phyloP scores from a whole-genome alignment of 2,329 filamentous ascomycete genomes.

The Trichoderma gracile region DNA sequence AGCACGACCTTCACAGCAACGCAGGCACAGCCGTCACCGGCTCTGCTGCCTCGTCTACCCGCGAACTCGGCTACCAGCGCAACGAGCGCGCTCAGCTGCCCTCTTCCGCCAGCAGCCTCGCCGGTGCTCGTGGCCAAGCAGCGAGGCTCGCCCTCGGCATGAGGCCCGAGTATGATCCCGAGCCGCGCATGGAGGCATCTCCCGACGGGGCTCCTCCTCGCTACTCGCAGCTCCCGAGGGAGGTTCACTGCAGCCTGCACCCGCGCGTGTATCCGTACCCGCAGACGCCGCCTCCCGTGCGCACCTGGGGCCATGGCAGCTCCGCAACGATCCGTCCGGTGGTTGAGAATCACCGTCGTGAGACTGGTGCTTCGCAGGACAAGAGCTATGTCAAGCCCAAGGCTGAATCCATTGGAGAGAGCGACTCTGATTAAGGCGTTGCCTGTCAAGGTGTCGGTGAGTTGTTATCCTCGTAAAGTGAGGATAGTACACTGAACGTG shows the following conservation, averaged over 20 bases:
- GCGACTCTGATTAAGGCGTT: neutral
- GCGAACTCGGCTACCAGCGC: neutral
- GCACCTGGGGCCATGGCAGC: conserved; percentile 8
- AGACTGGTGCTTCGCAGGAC: neutral
- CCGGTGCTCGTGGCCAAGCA: neutral
- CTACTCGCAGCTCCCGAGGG: neutral
- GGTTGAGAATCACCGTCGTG: neutral
- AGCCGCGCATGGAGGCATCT: neutral
- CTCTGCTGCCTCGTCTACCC: neutral
- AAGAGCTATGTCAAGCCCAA: neutral
- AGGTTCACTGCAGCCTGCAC: neutral
- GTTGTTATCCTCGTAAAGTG: too few species aligned
- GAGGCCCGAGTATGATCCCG: neutral
- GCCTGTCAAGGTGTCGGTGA: too few species aligned
- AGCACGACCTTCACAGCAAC: neutral
- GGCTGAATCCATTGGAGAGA: neutral
- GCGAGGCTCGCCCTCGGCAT: neutral
- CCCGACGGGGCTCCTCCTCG: neutral
- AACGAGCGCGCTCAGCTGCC: neutral
- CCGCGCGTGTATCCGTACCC: neutral
- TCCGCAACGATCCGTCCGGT: conserved; percentile 10
- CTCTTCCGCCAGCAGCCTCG: neutral
- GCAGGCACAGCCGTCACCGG: neutral
- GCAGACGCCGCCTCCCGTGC: neutral
- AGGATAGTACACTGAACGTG: too few species aligned